Evolutionary conservation across 441 rosid genomes (phyloP).

Genomic region (Lepidium campestre): DNA sequence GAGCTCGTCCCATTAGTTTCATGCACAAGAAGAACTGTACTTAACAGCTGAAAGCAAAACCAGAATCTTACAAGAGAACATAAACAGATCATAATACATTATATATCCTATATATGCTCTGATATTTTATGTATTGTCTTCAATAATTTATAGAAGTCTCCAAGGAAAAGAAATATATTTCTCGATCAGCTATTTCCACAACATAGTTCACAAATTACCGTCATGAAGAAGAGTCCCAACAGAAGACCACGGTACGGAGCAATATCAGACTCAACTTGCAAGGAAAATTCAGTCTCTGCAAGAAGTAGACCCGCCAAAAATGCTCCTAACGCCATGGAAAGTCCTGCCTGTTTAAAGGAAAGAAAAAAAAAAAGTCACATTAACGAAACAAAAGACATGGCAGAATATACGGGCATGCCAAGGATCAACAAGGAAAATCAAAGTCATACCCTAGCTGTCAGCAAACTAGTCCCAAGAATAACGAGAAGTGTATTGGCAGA

Average conservation of each 20-base stretch:
- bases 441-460: constrained; percentile 88
- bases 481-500: constrained; percentile 98
- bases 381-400: background rate
- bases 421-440: constrained; percentile 20
- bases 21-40: background rate
- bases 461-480: constrained; percentile 96
- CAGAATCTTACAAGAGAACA: background rate
- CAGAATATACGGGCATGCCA: background rate
- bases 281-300: constrained; percentile 98
- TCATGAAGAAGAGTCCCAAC: constrained; percentile 99
- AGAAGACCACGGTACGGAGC: constrained; percentile 99
- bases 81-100: background rate
- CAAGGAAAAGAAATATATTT: background rate
- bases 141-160: background rate
- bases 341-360: constrained; percentile 78
- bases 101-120: background rate
- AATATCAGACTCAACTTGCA: constrained; percentile 99
- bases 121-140: background rate
- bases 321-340: constrained; percentile 99
- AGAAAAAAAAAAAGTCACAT: background rate
- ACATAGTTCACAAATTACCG: constrained; percentile 44
- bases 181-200: background rate
- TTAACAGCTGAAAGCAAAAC: constrained; percentile 9
- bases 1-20: constrained; percentile 20
- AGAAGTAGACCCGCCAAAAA: constrained; percentile 97